phyloP scores from a whole-genome alignment of 768 basidiomycete species.

The Infundibulicybe gibba region DNA sequence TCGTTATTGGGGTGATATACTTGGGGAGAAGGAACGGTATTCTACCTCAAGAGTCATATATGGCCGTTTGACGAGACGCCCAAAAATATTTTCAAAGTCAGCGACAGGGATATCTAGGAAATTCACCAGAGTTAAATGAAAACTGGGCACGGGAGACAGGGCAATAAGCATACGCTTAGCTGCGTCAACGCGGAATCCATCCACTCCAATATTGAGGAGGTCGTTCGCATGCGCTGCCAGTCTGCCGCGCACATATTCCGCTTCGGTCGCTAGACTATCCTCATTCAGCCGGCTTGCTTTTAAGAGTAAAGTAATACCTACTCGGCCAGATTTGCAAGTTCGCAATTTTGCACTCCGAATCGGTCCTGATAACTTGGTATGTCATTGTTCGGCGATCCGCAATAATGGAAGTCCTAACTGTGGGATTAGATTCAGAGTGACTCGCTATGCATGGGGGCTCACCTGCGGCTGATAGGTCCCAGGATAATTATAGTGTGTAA shows the following conservation, averaged over 20 bases:
- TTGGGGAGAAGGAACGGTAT: too few relatives aligned
- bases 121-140: too few relatives aligned
- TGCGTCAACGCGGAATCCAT: slow-evolving; percentile 10
- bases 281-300: not conserved
- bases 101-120: slow-evolving; percentile 45
- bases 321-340: slow-evolving; percentile 32
- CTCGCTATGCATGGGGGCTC: slow-evolving; percentile 2
- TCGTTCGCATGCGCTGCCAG: slow-evolving; percentile 5
- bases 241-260: slow-evolving; percentile 6
- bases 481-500: slow-evolving; percentile 45
- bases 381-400: slow-evolving; percentile 45
- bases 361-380: slow-evolving; percentile 52
- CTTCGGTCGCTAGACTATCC: slow-evolving; percentile 7
- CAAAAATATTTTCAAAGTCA: slow-evolving; percentile 53
- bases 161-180: slow-evolving; percentile 1
- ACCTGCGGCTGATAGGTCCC: slow-evolving; percentile 42
- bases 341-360: slow-evolving; percentile 49
- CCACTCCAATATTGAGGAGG: slow-evolving; percentile 8
- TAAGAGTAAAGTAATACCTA: not conserved
- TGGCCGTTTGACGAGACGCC: slow-evolving; percentile 33
- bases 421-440: not conserved
- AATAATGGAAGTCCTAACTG: slow-evolving; percentile 32
- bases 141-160: not conserved
- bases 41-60: slow-evolving; percentile 68
- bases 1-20: too few relatives aligned